Conservation (phyloP, 208 protist species). For the Trypanosoma theileri region DNA sequence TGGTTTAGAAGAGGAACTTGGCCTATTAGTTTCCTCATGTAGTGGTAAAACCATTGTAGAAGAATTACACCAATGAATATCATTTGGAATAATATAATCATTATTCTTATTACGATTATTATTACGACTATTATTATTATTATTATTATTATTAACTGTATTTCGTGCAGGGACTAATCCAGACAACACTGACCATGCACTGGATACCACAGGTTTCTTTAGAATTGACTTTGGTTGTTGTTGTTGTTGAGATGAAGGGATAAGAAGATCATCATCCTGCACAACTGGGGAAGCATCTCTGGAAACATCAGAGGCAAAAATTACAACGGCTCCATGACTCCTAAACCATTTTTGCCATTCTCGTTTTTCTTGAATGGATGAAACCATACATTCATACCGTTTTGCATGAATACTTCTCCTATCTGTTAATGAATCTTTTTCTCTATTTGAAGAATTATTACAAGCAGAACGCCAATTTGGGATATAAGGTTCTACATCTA, state of each 20-base stretch:
- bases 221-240: no score
- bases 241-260: no score
- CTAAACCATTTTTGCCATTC: conserved; percentile 20
- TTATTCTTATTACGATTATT: background rate
- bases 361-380: conserved; percentile 11
- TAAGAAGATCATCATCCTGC: no score
- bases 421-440: background rate
- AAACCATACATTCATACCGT: conserved; percentile 6
- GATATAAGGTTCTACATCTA: conserved; percentile 8
- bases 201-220: background rate
- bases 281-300: background rate
- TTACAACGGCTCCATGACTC: background rate
- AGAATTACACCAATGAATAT: conserved; percentile 4
- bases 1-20: no score
- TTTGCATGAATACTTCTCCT: background rate
- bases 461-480: background rate
- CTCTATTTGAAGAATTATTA: background rate
- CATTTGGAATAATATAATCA: background rate
- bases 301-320: background rate
- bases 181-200: background rate
- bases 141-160: conserved; percentile 1
- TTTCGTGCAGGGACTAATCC: background rate
- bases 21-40: background rate
- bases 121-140: background rate
- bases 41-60: background rate